phyloP scores from a whole-genome alignment of 2,329 filamentous ascomycete species.

The Aspergillus hiratsukae region DNA sequence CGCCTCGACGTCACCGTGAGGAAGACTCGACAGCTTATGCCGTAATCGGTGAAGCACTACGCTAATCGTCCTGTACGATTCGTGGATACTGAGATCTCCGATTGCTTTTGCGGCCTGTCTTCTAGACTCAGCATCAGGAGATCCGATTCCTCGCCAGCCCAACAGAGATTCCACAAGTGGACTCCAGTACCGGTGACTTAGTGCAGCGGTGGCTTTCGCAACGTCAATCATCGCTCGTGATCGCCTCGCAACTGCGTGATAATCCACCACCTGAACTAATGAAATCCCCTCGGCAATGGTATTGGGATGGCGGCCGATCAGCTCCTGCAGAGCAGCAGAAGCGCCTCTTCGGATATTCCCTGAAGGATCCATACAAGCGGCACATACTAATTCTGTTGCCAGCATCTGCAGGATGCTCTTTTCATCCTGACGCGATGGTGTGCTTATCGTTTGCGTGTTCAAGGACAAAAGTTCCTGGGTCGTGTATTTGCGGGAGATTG shows the following conservation, averaged over 20 bases:
- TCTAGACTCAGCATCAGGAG: slow-evolving; percentile 69
- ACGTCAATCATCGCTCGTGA: slow-evolving; percentile 77
- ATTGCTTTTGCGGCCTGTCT: slow-evolving; percentile 67
- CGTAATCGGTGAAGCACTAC: slow-evolving; percentile 31
- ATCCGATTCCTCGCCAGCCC: slow-evolving; percentile 83
- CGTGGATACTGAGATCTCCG: slow-evolving; percentile 45
- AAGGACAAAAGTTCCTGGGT: slow-evolving; percentile 70
- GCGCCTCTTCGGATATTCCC: slow-evolving; percentile 91
- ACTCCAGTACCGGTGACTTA: slow-evolving; percentile 62
- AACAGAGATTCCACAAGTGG: slow-evolving; percentile 67
- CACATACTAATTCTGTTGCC: slow-evolving; percentile 73
- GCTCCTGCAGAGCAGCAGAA: slow-evolving; percentile 88
- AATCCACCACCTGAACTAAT: slow-evolving; percentile 86
- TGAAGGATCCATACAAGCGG: slow-evolving; percentile 79
- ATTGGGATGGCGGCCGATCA: slow-evolving; percentile 88
- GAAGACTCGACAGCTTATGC: slow-evolving; percentile 33
- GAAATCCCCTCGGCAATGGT: slow-evolving; percentile 75
- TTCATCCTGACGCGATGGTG: slow-evolving; percentile 23
- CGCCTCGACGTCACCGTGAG: slow-evolving; percentile 38
- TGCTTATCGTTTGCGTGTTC: slow-evolving; percentile 32
- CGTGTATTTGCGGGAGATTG: slow-evolving; percentile 78
- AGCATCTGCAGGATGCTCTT: slow-evolving; percentile 65
- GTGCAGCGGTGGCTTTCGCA: slow-evolving; percentile 60
- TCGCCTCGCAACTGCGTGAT: slow-evolving; percentile 85
- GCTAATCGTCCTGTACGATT: slow-evolving; percentile 26